phyloP scores from a whole-genome alignment of 768 basidiomycete genomes.

The Suillus sp. region DNA sequence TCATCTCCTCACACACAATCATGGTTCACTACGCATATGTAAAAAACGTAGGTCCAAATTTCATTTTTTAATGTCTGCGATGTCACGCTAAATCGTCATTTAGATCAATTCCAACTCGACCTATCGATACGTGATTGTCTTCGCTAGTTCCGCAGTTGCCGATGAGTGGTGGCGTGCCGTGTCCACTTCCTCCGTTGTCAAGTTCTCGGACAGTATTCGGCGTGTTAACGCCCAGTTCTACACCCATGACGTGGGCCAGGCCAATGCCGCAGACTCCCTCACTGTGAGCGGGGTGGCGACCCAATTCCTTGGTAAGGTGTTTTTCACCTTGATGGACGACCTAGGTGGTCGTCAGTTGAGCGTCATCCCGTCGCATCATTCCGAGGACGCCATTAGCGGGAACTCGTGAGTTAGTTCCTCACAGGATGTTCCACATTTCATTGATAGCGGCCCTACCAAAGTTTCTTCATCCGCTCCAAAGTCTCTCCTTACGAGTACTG shows the following conservation, averaged over 20 bases:
- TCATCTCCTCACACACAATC: background rate
- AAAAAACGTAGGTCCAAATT: background rate
- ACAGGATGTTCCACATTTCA: background rate
- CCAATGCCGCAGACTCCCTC: background rate
- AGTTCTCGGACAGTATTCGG: background rate
- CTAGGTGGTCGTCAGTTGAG: background rate
- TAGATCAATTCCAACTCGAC: background rate
- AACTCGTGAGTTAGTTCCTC: background rate
- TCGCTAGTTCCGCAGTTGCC: conserved; percentile 23
- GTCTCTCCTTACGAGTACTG: conserved; percentile 1
- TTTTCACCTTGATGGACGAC: background rate
- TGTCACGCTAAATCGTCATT: background rate
- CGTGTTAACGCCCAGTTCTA: background rate
- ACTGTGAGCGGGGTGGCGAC: background rate
- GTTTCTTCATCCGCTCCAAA: conserved; percentile 5
- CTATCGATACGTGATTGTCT: conserved; percentile 25
- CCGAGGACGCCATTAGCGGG: background rate
- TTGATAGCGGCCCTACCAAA: background rate
- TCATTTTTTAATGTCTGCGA: background rate
- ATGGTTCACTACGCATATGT: background rate
- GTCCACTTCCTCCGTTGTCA: conserved; percentile 1
- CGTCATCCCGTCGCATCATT: background rate
- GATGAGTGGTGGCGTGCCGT: conserved; percentile 31
- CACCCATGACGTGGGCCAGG: background rate
- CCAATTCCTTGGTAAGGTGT: background rate